Percentiles rank a stretch among this genome's conserved stretches.
Conservation (phyloP, 2,329 filamentous ascomycete genomes). For the Epichloe glyceriae region DNA sequence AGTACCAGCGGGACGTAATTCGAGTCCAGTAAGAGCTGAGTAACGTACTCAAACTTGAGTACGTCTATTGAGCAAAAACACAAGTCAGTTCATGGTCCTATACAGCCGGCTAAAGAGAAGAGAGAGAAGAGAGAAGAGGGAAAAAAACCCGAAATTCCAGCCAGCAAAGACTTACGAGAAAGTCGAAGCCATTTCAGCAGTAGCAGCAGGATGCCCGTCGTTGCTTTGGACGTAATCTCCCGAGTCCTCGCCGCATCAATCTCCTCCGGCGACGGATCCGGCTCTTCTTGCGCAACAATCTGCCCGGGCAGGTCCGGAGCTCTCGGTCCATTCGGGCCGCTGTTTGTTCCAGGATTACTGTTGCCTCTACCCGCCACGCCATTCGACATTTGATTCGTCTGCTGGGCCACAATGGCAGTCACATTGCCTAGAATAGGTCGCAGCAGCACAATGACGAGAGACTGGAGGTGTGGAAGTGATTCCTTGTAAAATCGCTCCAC, state of each 20-base stretch:
- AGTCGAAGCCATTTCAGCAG: slow-evolving; percentile 93
- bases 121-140: background rate
- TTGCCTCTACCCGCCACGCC: slow-evolving; percentile 25
- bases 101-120: too few species aligned
- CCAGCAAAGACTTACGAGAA: slow-evolving; percentile 52
- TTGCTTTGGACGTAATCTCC: slow-evolving; percentile 82
- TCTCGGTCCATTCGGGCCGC: slow-evolving; percentile 21
- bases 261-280: slow-evolving; percentile 55
- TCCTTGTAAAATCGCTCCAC: slow-evolving; percentile 74
- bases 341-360: slow-evolving; percentile 26
- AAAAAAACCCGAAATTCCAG: background rate
- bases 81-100: background rate
- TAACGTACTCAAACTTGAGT: slow-evolving; percentile 90
- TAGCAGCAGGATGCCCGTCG: slow-evolving; percentile 79
- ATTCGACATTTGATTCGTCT: slow-evolving; percentile 33
- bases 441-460: slow-evolving; percentile 80
- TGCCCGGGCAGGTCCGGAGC: slow-evolving; percentile 20
- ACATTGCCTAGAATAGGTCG: slow-evolving; percentile 82
- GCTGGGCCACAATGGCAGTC: slow-evolving; percentile 62
- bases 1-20: slow-evolving; percentile 89
- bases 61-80: slow-evolving; percentile 45
- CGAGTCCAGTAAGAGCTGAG: slow-evolving; percentile 82
- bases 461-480: slow-evolving; percentile 76
- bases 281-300: slow-evolving; percentile 22
- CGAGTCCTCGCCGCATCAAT: slow-evolving; percentile 68